Evolutionary conservation across 805 yeast genomes (phyloP), one percentile per base, ranked within the genome.

Genomic region (Kodamaea jinghongensis): DNA sequence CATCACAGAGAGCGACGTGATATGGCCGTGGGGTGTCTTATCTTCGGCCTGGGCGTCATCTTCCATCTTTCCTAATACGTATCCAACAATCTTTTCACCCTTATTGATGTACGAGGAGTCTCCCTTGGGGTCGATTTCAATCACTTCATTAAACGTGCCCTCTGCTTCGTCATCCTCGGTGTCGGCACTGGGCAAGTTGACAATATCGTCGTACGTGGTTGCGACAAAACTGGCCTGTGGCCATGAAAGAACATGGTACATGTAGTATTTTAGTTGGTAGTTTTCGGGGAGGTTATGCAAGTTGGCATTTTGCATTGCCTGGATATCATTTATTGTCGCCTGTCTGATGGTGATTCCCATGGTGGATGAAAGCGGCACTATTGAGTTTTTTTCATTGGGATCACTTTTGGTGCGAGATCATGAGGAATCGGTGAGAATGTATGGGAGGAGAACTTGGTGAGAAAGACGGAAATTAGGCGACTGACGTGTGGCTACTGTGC

Each of bases 181-280:
- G 14, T 51, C 61, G 11, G 23, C 8, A 8, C 8, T 8, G 7
- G 32, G 36, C 4, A 17, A 14, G 13, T 31, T 27, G 9, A 43
- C 37, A 28, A 54, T 47, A 17, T 56, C 63, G 47, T 78, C 84
- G 17, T 82, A 78, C 2, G 93, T 83, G 1, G 91, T 83, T 12
- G 99, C 99, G 27, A 93, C 98, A 67, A 82, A 93, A 29, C 96
- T 86, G 10, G 95, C 95, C 60, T 91, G 96, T 2, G 99, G 99
- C 99, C 99, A 93, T 27, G 97, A 83, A 37, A 91, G 67, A 6
- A 88, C 76, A 63, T 93, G 99, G 63, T 93, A 93, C 74, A 93
- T 76, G 65, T 93, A 93, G 65, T 89, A 93, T 61, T 90, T 89
- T 62, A 90, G 68, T 48, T 86, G 83, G 59, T 93, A 93, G 66